phyloP scores from a whole-genome alignment of 2,329 filamentous ascomycete species.

The Lecanicillium sp. region DNA sequence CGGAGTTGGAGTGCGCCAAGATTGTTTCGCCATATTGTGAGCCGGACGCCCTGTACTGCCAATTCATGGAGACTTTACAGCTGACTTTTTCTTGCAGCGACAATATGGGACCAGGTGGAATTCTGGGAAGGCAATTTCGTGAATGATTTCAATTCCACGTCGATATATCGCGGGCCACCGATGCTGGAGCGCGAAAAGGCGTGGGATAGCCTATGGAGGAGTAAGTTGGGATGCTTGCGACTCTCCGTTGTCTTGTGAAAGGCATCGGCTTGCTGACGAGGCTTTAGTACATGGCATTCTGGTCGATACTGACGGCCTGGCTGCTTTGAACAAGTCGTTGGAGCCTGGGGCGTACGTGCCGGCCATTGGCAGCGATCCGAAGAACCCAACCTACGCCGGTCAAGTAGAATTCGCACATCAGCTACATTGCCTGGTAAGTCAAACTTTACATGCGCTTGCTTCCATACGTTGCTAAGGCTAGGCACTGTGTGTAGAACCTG shows the following conservation, averaged over 20 bases:
- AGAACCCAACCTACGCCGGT: conserved; percentile 4
- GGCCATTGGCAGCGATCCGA: not conserved
- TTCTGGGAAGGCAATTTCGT: conserved; percentile 1
- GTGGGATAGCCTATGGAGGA: not conserved
- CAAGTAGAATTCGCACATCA: conserved; percentile 9
- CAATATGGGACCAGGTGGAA: not conserved
- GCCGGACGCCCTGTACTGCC: too few relatives aligned
- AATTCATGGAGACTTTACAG: too few relatives aligned
- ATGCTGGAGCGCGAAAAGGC: not conserved
- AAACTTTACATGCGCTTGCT: too few relatives aligned
- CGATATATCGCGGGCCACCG: conserved; percentile 1
- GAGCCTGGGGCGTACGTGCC: not conserved
- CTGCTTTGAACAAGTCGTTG: not conserved
- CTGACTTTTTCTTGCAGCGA: too few relatives aligned
- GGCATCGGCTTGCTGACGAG: not conserved
- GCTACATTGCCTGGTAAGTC: conserved; percentile 9
- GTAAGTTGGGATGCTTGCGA: too few relatives aligned
- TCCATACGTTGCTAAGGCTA: too few relatives aligned
- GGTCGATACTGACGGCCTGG: not conserved
- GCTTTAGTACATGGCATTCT: not conserved
- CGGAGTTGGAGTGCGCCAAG: conserved; percentile 24
- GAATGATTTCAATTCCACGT: not conserved
- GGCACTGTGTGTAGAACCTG: conserved; percentile 5
- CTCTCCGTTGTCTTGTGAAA: too few relatives aligned
- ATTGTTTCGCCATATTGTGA: conserved; percentile 11